Evolutionary conservation across 2,329 filamentous ascomycete species (phyloP).

Genomic region (Dothideomycetidae sp.): DNA sequence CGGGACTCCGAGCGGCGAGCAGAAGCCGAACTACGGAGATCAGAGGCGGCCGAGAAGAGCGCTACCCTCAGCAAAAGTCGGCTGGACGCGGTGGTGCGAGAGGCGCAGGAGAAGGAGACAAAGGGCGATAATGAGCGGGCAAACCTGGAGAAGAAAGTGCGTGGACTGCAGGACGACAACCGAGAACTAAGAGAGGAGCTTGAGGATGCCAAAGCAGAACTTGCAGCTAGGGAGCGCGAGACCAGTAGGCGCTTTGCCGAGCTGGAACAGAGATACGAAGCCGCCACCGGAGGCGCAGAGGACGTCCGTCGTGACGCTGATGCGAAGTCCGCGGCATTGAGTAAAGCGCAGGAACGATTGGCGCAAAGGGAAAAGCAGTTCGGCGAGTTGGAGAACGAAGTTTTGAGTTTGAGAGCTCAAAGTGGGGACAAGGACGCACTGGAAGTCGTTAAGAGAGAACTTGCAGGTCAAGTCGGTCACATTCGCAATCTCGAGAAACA

Average conservation of each 20-base stretch:
- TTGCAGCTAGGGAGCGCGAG: slow-evolving; percentile 55
- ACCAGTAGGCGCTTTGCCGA: slow-evolving; percentile 44
- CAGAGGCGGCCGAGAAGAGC: slow-evolving; percentile 41
- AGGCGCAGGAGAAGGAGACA: slow-evolving; percentile 42
- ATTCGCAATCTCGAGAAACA: slow-evolving; percentile 69
- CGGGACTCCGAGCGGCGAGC: slow-evolving; percentile 65
- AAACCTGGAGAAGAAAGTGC: slow-evolving; percentile 40
- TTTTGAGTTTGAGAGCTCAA: slow-evolving; percentile 71
- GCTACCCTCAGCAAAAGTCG: slow-evolving; percentile 39
- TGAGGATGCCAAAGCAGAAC: slow-evolving; percentile 65
- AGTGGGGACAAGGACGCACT: slow-evolving; percentile 78
- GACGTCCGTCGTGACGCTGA: slow-evolving; percentile 47
- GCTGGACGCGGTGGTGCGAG: slow-evolving; percentile 38
- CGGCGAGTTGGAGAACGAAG: slow-evolving; percentile 65
- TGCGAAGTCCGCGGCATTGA: slow-evolving; percentile 41
- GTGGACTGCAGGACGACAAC: slow-evolving; percentile 52
- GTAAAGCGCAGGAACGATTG: slow-evolving; percentile 51
- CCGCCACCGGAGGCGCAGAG: slow-evolving; percentile 39
- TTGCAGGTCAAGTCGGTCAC: slow-evolving; percentile 84
- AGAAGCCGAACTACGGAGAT: slow-evolving; percentile 69
- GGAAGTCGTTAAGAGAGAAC: slow-evolving; percentile 69
- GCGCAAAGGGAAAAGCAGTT: slow-evolving; percentile 55
- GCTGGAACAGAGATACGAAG: slow-evolving; percentile 44
- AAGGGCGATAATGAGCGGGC: slow-evolving; percentile 41
- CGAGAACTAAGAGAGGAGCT: slow-evolving; percentile 63